Base-by-base conservation (phyloP, 805 yeast species). In the Wickerhamomyces mucosus region DNA sequence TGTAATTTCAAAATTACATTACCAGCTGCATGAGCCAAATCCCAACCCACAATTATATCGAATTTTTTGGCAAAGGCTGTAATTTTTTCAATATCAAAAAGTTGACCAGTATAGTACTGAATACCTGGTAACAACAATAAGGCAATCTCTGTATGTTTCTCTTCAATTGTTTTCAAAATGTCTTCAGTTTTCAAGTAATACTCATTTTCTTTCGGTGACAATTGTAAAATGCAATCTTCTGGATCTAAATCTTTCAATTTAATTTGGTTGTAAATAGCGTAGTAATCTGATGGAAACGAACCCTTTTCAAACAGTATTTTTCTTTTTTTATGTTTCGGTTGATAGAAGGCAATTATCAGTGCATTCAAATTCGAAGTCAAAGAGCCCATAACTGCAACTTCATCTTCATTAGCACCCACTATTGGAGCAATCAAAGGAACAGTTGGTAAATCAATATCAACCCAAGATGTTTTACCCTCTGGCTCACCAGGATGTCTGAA, bases 1-100 rank as follows among this genome's bases (percentile, higher is more conserved):
- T 88, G 96, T 32, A 88, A 58, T 29, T 67, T 45, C 32, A 89
- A 55, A 7, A 74, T 76, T 3, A 84, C 88, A 53, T 89, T 89
- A 3, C 96, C 97, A 2, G 67, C 89, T 2, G 94, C 95, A 53
- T 88, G 97, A 1, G 97, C 97, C 43, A 88, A 63, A 54, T 88
- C 97, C 96, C 96, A 88, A 1, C 96, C 96, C 18, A 78, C 81
- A 2, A 69, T 59, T 21, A 81, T 66, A 17, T 58, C 69, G 36
- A 36, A 50, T 15, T 48, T 42, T 35, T 82, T 77, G 5, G 79
- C 86, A 28, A 59, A 60, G 7, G 48, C 46, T 1, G 96, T 86
- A 45, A 88, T 84, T n/a, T 53, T 52, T 30, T 63, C 65, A 22
- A 88, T 81, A 31, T 84, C 83, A 46, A 88, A 86, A 17, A 65